A percentile compares a stretch with the other conserved stretches of the same genome.
These are phyloP conservation scores for Anisogramma anomala DNA, from an alignment of 2,329 filamentous ascomycete genomes.

Conservation along the genomic window DNA sequence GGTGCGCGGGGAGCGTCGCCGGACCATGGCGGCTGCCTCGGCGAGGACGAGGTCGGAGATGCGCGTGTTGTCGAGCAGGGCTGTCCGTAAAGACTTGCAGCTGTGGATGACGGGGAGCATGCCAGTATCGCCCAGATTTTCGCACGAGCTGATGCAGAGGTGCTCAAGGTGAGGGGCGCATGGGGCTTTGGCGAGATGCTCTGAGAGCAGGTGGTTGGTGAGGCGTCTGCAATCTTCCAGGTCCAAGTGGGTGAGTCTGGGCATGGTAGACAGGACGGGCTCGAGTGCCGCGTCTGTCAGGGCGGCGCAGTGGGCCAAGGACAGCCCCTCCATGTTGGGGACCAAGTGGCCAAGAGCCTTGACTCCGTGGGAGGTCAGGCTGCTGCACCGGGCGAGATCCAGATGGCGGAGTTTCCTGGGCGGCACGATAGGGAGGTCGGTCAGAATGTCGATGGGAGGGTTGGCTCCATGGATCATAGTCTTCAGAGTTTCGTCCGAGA, in stretches of 20 bases:
- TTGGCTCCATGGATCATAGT: slow-evolving; percentile 65
- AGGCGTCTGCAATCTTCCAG: slow-evolving; percentile 73
- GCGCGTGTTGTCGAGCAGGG: slow-evolving; percentile 89
- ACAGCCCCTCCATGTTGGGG: slow-evolving; percentile 70
- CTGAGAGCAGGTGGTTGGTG: slow-evolving; percentile 60
- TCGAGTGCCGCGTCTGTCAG: slow-evolving; percentile 64
- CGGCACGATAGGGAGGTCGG: slow-evolving; percentile 62
- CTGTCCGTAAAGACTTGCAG: slow-evolving; percentile 55
- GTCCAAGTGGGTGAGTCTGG: slow-evolving; percentile 73
- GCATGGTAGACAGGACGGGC: slow-evolving; percentile 61
- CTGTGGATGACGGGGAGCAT: slow-evolving; percentile 72
- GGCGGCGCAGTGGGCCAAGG: slow-evolving; percentile 65
- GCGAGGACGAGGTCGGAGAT: slow-evolving; percentile 76
- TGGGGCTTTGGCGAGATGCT: slow-evolving; percentile 64
- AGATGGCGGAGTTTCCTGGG: slow-evolving; percentile 71
- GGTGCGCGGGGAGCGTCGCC: slow-evolving; percentile 44
- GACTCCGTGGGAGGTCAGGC: slow-evolving; percentile 63
- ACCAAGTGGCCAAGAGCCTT: slow-evolving; percentile 60
- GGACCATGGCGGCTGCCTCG: slow-evolving; percentile 74
- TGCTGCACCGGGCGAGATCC: slow-evolving; percentile 68
- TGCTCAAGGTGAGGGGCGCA: slow-evolving; percentile 64
- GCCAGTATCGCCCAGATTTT: slow-evolving; percentile 69
- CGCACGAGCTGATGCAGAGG: slow-evolving; percentile 82
- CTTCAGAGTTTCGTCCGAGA: slow-evolving; percentile 63
- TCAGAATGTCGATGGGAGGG: slow-evolving; percentile 71